These are phyloP conservation scores for Candida sithepensis DNA, from an alignment of 805 yeast genomes.

Conservation along the genomic window DNA sequence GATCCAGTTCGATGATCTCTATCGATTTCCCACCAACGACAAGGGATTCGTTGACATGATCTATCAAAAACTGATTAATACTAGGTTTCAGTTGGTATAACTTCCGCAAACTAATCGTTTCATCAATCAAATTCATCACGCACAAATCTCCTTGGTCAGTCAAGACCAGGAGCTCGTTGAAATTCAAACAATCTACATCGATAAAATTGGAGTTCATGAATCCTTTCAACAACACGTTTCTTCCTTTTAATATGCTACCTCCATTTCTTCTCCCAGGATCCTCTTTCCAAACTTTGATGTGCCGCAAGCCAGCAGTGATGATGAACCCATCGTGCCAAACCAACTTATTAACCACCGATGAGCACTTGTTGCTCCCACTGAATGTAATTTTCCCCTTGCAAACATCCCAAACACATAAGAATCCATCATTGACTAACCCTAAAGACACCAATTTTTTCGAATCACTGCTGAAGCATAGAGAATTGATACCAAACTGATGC, in stretches of 20 bases:
- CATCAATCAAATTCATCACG: conserved; percentile 26
- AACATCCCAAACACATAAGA: conserved; percentile 55
- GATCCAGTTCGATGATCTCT: conserved; percentile 13
- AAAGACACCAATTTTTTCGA: conserved; percentile 54
- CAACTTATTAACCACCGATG: conserved; percentile 52
- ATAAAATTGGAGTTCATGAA: conserved; percentile 49
- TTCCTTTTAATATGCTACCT: conserved; percentile 42
- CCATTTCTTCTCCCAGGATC: conserved; percentile 9
- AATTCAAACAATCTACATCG: conserved; percentile 32
- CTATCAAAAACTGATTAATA: conserved; percentile 23
- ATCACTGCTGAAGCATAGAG: conserved; percentile 54
- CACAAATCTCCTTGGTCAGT: conserved; percentile 34
- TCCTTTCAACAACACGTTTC: conserved; percentile 53
- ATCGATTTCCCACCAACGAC: conserved; percentile 17
- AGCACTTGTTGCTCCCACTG: conserved; percentile 57
- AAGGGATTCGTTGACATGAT: conserved; percentile 15
- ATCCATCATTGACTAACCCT: conserved; percentile 70
- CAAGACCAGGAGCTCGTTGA: conserved; percentile 35
- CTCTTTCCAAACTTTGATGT: conserved; percentile 57
- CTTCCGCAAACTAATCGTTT: conserved; percentile 17
- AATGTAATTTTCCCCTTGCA: conserved; percentile 30
- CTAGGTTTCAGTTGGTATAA: conserved; percentile 15
- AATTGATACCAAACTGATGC: conserved; percentile 62
- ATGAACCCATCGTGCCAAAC: conserved; percentile 49
- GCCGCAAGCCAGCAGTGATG: conserved; percentile 58